phyloP scores from a whole-genome alignment of 1,139 yeast species.

The Entelexis sorbosivorans region DNA sequence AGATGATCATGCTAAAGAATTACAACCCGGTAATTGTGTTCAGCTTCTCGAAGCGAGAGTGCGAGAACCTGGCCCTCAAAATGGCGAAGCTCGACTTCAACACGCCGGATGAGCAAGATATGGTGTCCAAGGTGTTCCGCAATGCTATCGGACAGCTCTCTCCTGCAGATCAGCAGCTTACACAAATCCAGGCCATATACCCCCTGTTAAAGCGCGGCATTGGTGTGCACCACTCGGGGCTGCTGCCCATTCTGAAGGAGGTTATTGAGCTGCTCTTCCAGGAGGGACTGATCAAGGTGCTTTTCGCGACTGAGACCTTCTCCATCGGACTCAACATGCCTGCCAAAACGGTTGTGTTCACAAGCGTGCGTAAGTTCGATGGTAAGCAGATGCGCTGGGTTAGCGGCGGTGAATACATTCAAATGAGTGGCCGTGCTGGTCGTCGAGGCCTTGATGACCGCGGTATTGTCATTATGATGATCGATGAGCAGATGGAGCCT shows the following conservation, averaged over 20 bases:
- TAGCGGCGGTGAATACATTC: constrained; percentile 97
- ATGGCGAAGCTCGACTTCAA: constrained; percentile 93
- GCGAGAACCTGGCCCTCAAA: constrained; percentile 85
- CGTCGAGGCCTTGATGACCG: constrained; percentile 98
- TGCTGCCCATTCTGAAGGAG: constrained; percentile 89
- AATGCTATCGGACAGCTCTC: constrained; percentile 83
- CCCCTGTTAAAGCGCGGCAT: constrained; percentile 89
- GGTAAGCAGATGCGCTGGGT: constrained; percentile 97
- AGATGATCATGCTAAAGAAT: constrained; percentile 92
- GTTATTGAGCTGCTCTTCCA: constrained; percentile 94
- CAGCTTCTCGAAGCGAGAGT: constrained; percentile 91
- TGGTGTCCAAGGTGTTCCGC: constrained; percentile 73
- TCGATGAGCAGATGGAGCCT: constrained; percentile 98
- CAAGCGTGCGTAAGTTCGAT: constrained; percentile 96
- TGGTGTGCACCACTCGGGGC: constrained; percentile 96
- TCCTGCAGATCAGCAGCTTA: constrained; percentile 80
- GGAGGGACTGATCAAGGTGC: constrained; percentile 85
- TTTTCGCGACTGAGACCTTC: constrained; percentile 96
- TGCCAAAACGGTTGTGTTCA: constrained; percentile 93
- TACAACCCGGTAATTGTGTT: constrained; percentile 97
- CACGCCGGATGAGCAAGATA: constrained; percentile 81
- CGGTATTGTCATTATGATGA: constrained; percentile 98
- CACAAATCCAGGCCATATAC: constrained; percentile 82
- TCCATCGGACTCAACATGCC: constrained; percentile 98
- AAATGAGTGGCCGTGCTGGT: constrained; percentile 99